These are phyloP conservation scores for Colletotrichum godetiae DNA, from an alignment of 2,329 filamentous ascomycete species.

Conservation along the genomic window DNA sequence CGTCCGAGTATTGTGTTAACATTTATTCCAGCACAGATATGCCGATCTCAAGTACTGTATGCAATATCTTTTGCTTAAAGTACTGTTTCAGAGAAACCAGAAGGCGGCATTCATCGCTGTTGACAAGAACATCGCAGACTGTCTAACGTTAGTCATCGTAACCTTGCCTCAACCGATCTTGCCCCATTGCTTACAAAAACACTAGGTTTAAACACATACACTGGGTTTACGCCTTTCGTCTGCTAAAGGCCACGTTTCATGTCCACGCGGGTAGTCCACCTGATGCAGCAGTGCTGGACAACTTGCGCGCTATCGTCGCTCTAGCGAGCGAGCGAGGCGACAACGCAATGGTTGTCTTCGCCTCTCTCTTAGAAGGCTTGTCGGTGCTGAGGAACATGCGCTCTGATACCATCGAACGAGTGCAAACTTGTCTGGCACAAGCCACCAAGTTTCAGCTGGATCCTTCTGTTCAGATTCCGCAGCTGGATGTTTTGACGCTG, in stretches of 20 bases:
- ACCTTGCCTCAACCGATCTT: background rate
- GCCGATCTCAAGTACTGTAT: conserved; percentile 81
- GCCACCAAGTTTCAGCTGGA: conserved; percentile 78
- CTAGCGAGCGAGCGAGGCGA: conserved; percentile 72
- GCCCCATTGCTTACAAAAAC: conserved; percentile 1
- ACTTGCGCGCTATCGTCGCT: conserved; percentile 71
- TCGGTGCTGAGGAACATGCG: conserved; percentile 73
- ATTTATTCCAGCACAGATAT: conserved; percentile 59
- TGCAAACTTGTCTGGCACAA: conserved; percentile 79
- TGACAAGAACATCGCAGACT: conserved; percentile 76
- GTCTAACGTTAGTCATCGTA: conserved; percentile 66
- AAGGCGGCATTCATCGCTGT: conserved; percentile 79
- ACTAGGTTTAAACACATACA: conserved; percentile 71
- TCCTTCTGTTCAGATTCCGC: conserved; percentile 70
- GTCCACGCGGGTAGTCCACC: conserved; percentile 69
- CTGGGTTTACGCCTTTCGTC: conserved; percentile 83
- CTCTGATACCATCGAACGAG: conserved; percentile 74
- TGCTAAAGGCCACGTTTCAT: conserved; percentile 77
- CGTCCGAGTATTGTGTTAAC: conserved; percentile 34
- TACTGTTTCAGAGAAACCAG: conserved; percentile 76
- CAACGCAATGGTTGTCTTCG: conserved; percentile 72
- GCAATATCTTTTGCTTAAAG: conserved; percentile 77
- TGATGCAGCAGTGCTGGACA: conserved; percentile 74
- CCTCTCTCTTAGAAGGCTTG: conserved; percentile 76
- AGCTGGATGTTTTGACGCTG: conserved; percentile 73